Evolutionary conservation across 306 rosid species (phyloP), one percentile per base, ranked within the genome.

Genomic region (Psophocarpus tetragonolobus): DNA sequence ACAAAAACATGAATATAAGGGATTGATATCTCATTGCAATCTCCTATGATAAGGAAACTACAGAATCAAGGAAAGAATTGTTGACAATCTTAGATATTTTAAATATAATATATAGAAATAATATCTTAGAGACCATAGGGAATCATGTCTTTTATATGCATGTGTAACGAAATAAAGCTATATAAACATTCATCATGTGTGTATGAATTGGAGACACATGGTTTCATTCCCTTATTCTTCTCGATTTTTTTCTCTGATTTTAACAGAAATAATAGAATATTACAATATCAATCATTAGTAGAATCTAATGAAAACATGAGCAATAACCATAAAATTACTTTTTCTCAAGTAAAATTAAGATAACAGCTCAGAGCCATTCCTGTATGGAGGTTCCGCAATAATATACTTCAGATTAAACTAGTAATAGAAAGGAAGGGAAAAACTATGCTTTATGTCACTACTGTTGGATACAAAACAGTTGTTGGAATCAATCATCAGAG

Each of bases 401-500:
- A 12, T 35, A 32, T 65, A 7, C 18, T 14, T 38, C 51, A 30
- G 10, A 20, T 35, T 11, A 51, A 6, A 6, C 20, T 2, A 10
- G 4, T 32, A 33, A 72, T 13, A 48, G 21, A 38, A 21, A 54
- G 21, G 21, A 20, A n/a, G 68, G 38, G 8, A 24, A 58, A 39
- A 36, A 79, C 38, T 7, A 76, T 78, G 91, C 33, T 30, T 50
- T 72, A 80, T 56, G 76, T 76, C 11, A 12, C 75, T 18, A 42
- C 63, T 7, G 15, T 62, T 62, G 61, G 51, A 47, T 30, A 67
- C 44, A 44, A 1, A 38, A 44, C 53, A 6, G 67, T 39, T 26
- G 30, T 75, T 42, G 81, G 83, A 61, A 67, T 58, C 36, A 60
- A 61, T 71, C 74, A 42, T 65, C 85, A 80, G 53, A 70, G 73